Evolutionary conservation across 2,329 filamentous ascomycete genomes (phyloP).

Genomic region (Hypocrella siamensis): DNA sequence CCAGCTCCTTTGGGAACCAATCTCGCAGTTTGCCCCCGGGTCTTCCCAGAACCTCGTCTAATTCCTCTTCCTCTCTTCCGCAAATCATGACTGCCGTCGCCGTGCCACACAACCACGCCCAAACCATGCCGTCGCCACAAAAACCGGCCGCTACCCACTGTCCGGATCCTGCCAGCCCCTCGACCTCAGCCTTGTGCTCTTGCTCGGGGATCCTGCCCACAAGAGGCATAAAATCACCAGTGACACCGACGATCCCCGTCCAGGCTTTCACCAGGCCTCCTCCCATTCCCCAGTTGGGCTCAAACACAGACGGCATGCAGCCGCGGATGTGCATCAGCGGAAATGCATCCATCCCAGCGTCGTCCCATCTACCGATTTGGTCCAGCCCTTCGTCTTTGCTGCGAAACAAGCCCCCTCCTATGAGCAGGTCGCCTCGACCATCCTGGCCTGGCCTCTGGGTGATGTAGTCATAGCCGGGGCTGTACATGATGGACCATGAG

Average conservation of each 20-base stretch:
- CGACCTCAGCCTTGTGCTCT: slow-evolving; percentile 1
- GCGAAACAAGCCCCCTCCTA: slow-evolving; percentile 35
- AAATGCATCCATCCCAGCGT: slow-evolving; percentile 23
- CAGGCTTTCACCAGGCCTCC: slow-evolving; percentile 24
- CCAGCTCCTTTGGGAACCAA: slow-evolving; percentile 24
- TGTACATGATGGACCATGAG: slow-evolving; percentile 36
- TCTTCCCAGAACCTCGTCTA: slow-evolving; percentile 15
- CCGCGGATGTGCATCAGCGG: slow-evolving; percentile 23
- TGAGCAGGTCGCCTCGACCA: slow-evolving; percentile 30
- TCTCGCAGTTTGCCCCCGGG: slow-evolving; percentile 18
- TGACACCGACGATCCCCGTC: slow-evolving; percentile 32
- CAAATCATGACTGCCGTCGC: slow-evolving; percentile 30
- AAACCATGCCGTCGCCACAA: slow-evolving; percentile 36
- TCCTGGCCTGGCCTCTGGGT: slow-evolving; percentile 25
- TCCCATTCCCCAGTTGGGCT: slow-evolving; percentile 17
- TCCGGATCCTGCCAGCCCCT: slow-evolving; percentile 8
- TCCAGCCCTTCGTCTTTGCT: slow-evolving; percentile 24
- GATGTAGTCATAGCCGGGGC: slow-evolving; percentile 32
- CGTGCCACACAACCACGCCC: slow-evolving; percentile 34
- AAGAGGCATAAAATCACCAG: slow-evolving; percentile 31
- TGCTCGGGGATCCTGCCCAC: slow-evolving; percentile 28
- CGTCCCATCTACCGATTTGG: slow-evolving; percentile 30
- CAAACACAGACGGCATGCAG: slow-evolving; percentile 25
- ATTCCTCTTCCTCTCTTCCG: slow-evolving; percentile 17
- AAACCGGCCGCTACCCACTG: slow-evolving; percentile 39